Evolutionary conservation across 129 eudicot species (phyloP), one percentile per base, ranked within the genome.

Genomic region (Daucus carota): DNA sequence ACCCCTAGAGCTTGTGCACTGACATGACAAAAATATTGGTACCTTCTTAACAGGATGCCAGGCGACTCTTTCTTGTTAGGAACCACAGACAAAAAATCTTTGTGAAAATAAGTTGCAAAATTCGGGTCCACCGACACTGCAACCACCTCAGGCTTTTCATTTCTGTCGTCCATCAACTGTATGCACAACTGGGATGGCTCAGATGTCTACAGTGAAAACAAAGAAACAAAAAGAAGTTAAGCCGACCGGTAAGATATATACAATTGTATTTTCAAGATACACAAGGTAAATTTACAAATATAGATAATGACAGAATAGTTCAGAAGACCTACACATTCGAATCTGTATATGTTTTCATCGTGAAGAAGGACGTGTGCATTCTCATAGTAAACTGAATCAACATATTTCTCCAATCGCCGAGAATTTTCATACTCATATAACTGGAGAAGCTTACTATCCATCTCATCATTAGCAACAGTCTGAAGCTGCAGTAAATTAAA

Each of bases 381-480:
- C 77, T 94, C 99, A 59, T 91, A 88, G 82, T 94, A 94, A 50
- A 94, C 97, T 14, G 94, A 87, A 85, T 94, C 99, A 38, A 86
- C 79, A 82, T 47, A 89, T 75, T 86, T 91, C 67, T 85, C 96
- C 14, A 87, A 82, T 52, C 76, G 89, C 74, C 99, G 88, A 57
- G 92, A 82, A 68, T 81, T 86, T 86, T 94, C 99, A 86, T 94
- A 94, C 78, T 88, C 96, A 44, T 85, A 89, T 73, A 94, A 75
- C 52, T 89, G 99, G 75, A 91, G 86, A 38, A 94, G 97, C 87
- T 91, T 94, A 81, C 79, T 85, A 79, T 94, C 97, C 81, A 85
- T 73, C 82, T 94, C 99, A 72, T 94, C 99, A 81, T 81, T 85
- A 24, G 91, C 88, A 73, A 94, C 88, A 77, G 86, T 82, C 91